Evolutionary conservation across 352 stramenopile species (phyloP).

Genomic region (Phytophthora colocasiae): DNA sequence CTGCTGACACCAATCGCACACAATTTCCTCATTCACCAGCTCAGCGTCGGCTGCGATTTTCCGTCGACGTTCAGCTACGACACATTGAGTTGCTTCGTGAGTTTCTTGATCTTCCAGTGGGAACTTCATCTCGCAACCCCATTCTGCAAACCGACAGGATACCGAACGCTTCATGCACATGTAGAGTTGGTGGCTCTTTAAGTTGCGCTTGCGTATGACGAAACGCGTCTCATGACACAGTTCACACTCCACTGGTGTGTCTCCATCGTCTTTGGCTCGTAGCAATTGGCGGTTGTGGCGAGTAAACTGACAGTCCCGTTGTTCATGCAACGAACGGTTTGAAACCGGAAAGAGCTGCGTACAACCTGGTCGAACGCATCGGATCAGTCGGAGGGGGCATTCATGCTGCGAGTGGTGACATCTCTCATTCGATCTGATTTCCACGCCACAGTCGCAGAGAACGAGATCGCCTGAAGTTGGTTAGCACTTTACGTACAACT

Average conservation of each 20-base stretch:
- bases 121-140: slow-evolving; percentile 57
- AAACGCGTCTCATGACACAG: slow-evolving; percentile 46
- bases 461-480: slow-evolving; percentile 33
- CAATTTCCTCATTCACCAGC: slow-evolving; percentile 58
- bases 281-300: slow-evolving; percentile 52
- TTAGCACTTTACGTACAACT: not conserved
- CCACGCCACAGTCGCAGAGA: slow-evolving; percentile 63
- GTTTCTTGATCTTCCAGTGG: slow-evolving; percentile 38
- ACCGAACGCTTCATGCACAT: slow-evolving; percentile 59
- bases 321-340: slow-evolving; percentile 47
- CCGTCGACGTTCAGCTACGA: slow-evolving; percentile 50
- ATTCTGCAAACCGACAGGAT: slow-evolving; percentile 53
- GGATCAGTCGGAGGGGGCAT: slow-evolving; percentile 51
- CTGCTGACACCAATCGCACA: slow-evolving; percentile 75
- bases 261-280: slow-evolving; percentile 44
- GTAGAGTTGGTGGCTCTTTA: slow-evolving; percentile 54
- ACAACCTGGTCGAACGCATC: slow-evolving; percentile 58
- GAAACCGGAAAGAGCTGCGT: slow-evolving; percentile 38
- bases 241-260: slow-evolving; percentile 47
- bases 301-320: slow-evolving; percentile 39
- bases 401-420: slow-evolving; percentile 41
- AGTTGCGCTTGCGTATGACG: slow-evolving; percentile 38
- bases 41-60: slow-evolving; percentile 48
- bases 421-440: slow-evolving; percentile 47
- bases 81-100: slow-evolving; percentile 54